These are phyloP conservation scores for Bacterosira constricta DNA, from an alignment of 108 stramenopile species.

Conservation along the genomic window DNA sequence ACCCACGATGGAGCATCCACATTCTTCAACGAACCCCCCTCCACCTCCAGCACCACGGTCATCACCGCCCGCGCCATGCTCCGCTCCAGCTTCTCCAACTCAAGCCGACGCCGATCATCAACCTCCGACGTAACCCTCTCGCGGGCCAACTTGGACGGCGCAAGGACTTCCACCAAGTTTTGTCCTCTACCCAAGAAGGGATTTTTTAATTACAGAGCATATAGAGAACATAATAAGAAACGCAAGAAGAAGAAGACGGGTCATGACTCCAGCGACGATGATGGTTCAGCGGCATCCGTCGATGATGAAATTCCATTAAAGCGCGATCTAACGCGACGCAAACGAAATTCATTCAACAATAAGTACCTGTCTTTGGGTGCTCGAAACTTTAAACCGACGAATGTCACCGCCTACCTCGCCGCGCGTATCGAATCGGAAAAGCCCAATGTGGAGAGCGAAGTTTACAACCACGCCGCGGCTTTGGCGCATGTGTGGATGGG, in stretches of 20 bases:
- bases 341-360: slow-evolving; percentile 19
- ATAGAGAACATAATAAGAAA: slow-evolving; percentile 14
- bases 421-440: slow-evolving; percentile 26
- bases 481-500: slow-evolving; percentile 1
- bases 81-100: too few species aligned
- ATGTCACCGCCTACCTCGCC: slow-evolving; percentile 26
- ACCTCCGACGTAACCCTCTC: too few species aligned
- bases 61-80: too few species aligned
- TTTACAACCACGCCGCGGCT: slow-evolving; percentile 14
- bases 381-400: not conserved
- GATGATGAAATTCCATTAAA: slow-evolving; percentile 6
- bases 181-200: slow-evolving; percentile 12
- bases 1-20: too few species aligned
- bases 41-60: too few species aligned
- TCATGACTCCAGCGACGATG: not conserved
- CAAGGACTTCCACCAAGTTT: too few species aligned
- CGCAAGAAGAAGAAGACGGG: not conserved
- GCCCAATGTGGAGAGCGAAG: slow-evolving; percentile 7
- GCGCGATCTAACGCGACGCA: slow-evolving; percentile 6
- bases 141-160: too few species aligned
- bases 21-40: too few species aligned
- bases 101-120: too few species aligned
- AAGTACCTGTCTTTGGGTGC: too few species aligned
- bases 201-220: slow-evolving; percentile 8
- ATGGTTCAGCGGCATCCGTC: not conserved